Base-by-base conservation (phyloP, 331 rosid genomes). In the Prunus yedoensis region DNA sequence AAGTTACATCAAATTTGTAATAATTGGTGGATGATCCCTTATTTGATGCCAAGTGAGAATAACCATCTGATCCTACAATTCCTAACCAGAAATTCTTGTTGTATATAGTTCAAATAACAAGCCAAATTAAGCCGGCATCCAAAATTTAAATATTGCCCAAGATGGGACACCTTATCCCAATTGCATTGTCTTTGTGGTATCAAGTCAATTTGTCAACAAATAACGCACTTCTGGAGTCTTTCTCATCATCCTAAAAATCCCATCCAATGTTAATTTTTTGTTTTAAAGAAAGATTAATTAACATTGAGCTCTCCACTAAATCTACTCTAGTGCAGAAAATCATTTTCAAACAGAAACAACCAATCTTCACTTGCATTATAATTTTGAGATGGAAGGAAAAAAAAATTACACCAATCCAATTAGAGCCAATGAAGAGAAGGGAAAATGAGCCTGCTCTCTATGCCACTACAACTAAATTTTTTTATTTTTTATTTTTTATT, bases 161-260 rank as follows among this genome's bases (percentile, higher is more conserved):
- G 58, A 25, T 10, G 57, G 46, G 68, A 73, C 77, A 73, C 68
- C 77, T 73, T 23, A 73, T 60, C 68, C 46, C 46, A 43, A 43
- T 59, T 25, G 54, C 21, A 43, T 45, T 65, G 21, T 65, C 38
- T 4, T 1, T 53, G 28, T 8, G 77, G 58, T 58, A 56, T 20
- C 25, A 17, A 15, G 58, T 45, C 68, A 73, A 73, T 57, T 21
- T 57, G 15, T 21, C 43, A 53, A 71, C 75, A 53, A 7, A 53
- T 49, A 14, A 46, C 47, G 50, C 63, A 53, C 7, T 71, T 20
- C 38, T 53, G 23, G 65, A 38, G 20, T 53, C 51, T 35, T 16
- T 14, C 2, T 43, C 11, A 45, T 18, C 21, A 12, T 45, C 54
- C 18, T 17, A 66, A 12, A 43, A 14, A 6, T 5, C 52, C 8